phyloP scores from a whole-genome alignment of 2,329 filamentous ascomycete species.

The Pezizomycotina sp. region DNA sequence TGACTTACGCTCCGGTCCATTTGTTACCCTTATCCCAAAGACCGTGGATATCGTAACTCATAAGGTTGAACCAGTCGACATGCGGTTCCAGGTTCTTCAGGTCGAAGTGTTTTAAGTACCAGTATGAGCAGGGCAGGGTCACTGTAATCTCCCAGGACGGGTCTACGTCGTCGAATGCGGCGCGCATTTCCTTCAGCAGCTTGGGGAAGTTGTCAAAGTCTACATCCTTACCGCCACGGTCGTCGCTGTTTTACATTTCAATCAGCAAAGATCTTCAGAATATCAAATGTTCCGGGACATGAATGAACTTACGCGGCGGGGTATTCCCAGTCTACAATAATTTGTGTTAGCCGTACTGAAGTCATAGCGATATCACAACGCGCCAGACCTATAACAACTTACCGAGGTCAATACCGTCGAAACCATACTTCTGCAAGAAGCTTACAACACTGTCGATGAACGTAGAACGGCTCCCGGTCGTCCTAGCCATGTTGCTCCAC shows the following conservation, averaged over 20 bases:
- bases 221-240: slow-evolving; percentile 28
- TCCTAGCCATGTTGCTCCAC: slow-evolving; percentile 25
- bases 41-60: slow-evolving; percentile 24
- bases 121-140: slow-evolving; percentile 25
- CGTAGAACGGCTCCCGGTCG: slow-evolving; percentile 3
- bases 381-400: no score
- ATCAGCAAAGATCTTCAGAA: no score
- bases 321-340: no score
- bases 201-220: slow-evolving; percentile 29
- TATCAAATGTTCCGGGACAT: no score
- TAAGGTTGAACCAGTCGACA: slow-evolving; percentile 28
- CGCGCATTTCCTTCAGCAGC: slow-evolving; percentile 25
- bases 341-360: no score
- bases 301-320: no score
- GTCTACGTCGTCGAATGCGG: slow-evolving; percentile 25
- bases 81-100: slow-evolving; percentile 22
- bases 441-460: slow-evolving; percentile 22
- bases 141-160: slow-evolving; percentile 15
- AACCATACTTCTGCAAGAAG: slow-evolving; percentile 24
- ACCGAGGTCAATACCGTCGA: slow-evolving; percentile 27
- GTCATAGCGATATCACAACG: no score
- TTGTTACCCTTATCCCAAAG: not conserved
- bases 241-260: no score
- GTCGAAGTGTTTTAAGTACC: slow-evolving; percentile 27
- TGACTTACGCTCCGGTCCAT: no score